phyloP scores from a whole-genome alignment of 2,329 filamentous ascomycete species.

The Phyllosticta citriasiana region DNA sequence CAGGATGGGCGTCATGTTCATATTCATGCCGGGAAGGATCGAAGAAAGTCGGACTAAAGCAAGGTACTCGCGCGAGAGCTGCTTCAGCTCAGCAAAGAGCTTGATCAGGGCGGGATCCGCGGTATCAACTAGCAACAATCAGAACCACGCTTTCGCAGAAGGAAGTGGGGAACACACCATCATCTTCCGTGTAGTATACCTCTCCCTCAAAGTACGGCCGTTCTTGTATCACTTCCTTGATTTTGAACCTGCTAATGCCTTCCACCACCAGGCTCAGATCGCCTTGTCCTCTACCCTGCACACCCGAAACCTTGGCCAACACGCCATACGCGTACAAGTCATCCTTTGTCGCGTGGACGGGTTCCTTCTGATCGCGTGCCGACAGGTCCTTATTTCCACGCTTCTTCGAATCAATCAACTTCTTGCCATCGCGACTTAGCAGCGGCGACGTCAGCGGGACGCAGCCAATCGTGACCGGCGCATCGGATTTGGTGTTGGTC shows the following conservation, averaged over 20 bases:
- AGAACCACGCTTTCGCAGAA: background rate
- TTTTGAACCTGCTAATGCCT: conserved; percentile 64
- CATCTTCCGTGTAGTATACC: conserved; percentile 61
- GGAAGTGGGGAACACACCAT: conserved; percentile 38
- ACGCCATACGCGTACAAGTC: conserved; percentile 80
- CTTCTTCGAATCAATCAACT: conserved; percentile 52
- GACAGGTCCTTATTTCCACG: conserved; percentile 41
- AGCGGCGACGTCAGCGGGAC: conserved; percentile 72
- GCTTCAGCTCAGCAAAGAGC: conserved; percentile 71
- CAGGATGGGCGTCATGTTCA: conserved; percentile 47
- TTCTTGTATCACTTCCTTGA: conserved; percentile 67
- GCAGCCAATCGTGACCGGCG: conserved; percentile 71
- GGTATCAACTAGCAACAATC: conserved; percentile 24
- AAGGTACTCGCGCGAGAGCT: conserved; percentile 75
- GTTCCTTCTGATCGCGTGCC: conserved; percentile 24
- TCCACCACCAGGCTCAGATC: conserved; percentile 80
- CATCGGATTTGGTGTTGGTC: conserved; percentile 52
- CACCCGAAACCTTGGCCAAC: conserved; percentile 43
- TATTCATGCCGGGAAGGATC: conserved; percentile 61
- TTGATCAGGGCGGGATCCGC: conserved; percentile 56
- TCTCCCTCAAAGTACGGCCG: conserved; percentile 80
- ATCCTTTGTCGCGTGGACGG: conserved; percentile 32
- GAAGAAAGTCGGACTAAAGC: conserved; percentile 76
- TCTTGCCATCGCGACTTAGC: conserved; percentile 64
- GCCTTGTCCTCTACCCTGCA: conserved; percentile 37